These are phyloP conservation scores for Apostasia shenzhenica DNA, from an alignment of 106 monocot genomes.

Conservation along the genomic window DNA sequence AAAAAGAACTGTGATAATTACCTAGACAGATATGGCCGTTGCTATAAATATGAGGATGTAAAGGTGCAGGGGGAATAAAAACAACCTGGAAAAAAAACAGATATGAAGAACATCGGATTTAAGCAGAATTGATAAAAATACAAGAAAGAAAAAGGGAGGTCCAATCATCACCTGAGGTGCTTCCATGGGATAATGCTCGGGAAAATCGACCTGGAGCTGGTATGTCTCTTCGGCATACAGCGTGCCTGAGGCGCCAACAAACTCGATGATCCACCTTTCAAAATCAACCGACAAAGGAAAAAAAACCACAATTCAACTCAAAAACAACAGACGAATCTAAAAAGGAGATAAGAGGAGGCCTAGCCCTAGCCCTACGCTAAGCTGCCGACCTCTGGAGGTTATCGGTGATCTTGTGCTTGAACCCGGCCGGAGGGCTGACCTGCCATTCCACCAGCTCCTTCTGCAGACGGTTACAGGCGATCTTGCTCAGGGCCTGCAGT, in stretches of 20 bases:
- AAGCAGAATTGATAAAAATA: not conserved
- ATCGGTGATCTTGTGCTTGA: slow-evolving; percentile 63
- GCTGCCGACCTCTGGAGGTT: slow-evolving; percentile 53
- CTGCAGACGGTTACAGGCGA: slow-evolving; percentile 70
- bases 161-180: slow-evolving; percentile 28
- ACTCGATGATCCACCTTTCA: slow-evolving; percentile 40
- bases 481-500: slow-evolving; percentile 66
- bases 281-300: not conserved
- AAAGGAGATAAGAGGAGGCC: not conserved
- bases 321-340: not conserved
- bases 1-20: slow-evolving; percentile 14
- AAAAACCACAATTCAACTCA: not conserved
- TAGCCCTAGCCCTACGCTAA: not conserved
- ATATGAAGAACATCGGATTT: slow-evolving; percentile 5
- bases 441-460: slow-evolving; percentile 83
- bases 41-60: slow-evolving; percentile 66
- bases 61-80: slow-evolving; percentile 50
- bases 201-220: slow-evolving; percentile 50
- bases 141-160: not conserved
- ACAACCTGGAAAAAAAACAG: slow-evolving; percentile 34
- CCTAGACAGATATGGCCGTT: slow-evolving; percentile 74
- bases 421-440: slow-evolving; percentile 63
- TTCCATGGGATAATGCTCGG: slow-evolving; percentile 44
- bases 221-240: slow-evolving; percentile 35
- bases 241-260: slow-evolving; percentile 36